These are phyloP conservation scores for Penicillium sp. DNA, from an alignment of 2,329 filamentous ascomycete genomes.

Conservation along the genomic window DNA sequence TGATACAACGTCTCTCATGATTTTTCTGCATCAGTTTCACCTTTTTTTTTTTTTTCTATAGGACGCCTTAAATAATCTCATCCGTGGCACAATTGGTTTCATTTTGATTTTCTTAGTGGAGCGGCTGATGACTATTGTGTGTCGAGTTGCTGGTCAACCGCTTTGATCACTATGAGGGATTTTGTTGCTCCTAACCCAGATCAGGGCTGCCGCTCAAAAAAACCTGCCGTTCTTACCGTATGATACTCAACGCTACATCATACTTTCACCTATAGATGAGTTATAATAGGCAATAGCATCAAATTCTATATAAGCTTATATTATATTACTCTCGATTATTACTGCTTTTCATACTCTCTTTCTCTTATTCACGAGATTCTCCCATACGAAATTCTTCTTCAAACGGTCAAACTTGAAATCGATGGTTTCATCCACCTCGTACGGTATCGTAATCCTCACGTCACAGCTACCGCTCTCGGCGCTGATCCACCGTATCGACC, in stretches of 20 bases:
- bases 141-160: slow-evolving; percentile 12
- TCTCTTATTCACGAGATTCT: not conserved
- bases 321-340: not conserved
- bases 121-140: slow-evolving; percentile 13
- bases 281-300: not conserved
- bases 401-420: not conserved
- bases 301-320: not conserved
- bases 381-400: not conserved
- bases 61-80: not conserved
- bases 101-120: slow-evolving; percentile 12
- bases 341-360: not conserved
- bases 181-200: slow-evolving; percentile 20
- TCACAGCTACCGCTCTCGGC: not conserved
- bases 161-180: slow-evolving; percentile 22
- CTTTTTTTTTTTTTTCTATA: not conserved
- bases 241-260: not conserved
- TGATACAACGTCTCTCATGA: not conserved
- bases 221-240: slow-evolving; percentile 1
- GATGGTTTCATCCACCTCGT: not conserved
- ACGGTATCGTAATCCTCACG: not conserved
- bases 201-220: slow-evolving; percentile 11
- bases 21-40: not conserved
- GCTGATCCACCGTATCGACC: slow-evolving; percentile 11
- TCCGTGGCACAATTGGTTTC: slow-evolving; percentile 9
- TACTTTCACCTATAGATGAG: not conserved